These are phyloP conservation scores for Psilocybe cyanescens DNA, from an alignment of 768 basidiomycete species.

Conservation along the genomic window DNA sequence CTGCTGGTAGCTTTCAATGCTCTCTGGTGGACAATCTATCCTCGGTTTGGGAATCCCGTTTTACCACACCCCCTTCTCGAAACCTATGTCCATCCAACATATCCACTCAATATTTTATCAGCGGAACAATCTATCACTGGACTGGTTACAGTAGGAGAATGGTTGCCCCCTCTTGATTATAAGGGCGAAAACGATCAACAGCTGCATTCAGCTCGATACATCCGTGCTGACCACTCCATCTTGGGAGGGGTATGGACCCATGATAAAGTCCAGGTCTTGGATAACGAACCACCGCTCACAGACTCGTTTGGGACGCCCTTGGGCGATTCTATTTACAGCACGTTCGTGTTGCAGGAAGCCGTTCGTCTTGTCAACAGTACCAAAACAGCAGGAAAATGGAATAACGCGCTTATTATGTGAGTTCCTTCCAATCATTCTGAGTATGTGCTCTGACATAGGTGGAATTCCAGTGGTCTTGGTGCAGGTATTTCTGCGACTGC, in stretches of 20 bases:
- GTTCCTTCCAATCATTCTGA: constrained; percentile 24
- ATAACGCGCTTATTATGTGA: constrained; percentile 76
- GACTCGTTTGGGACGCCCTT: constrained; percentile 59
- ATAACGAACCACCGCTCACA: constrained; percentile 41
- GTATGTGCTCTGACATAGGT: constrained; percentile 16
- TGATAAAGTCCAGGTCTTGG: constrained; percentile 44
- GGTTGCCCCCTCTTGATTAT: constrained; percentile 42
- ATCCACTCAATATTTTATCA: constrained; percentile 68
- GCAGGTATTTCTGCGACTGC: constrained; percentile 81
- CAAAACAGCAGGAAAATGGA: constrained; percentile 33
- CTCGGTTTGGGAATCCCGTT: constrained; percentile 53
- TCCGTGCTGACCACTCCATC: constrained; percentile 68
- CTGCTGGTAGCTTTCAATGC: constrained; percentile 34
- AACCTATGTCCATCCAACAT: constrained; percentile 54
- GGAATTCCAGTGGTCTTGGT: constrained; percentile 76
- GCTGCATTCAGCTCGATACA: constrained; percentile 58
- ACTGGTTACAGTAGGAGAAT: constrained; percentile 81
- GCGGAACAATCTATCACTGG: constrained; percentile 78
- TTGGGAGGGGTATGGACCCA: constrained; percentile 83
- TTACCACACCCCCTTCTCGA: constrained; percentile 55
- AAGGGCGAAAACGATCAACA: constrained; percentile 32
- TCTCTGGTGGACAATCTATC: constrained; percentile 39
- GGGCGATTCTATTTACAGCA: constrained; percentile 81
- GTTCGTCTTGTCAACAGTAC: constrained; percentile 68
- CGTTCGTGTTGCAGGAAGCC: constrained; percentile 90